Evolutionary conservation across 2,329 filamentous ascomycete genomes (phyloP), one percentile per base, ranked within the genome.

Genomic region (Neophaeococcomyces aloes): DNA sequence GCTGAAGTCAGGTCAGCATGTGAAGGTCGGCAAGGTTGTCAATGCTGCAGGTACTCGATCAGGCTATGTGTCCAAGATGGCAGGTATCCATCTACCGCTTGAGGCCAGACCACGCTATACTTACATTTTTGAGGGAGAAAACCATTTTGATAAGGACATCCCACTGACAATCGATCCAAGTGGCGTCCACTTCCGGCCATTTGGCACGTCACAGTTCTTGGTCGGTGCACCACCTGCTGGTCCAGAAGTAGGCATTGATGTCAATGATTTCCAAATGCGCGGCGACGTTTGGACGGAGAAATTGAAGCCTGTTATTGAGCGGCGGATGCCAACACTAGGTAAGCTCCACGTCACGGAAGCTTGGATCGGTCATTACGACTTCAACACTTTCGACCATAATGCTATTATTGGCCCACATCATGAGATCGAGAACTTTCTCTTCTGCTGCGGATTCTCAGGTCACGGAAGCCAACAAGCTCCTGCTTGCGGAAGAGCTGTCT

Each of bases 291-390:
- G 49, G 48, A 29, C 36, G 1, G 33, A 52, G 5, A 52, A 52
- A 30, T 31, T 52, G 13, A n/a, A 50, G 8, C 50, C 50, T 3
- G 27, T 52, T 5, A 50, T 52, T 18, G 15, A 48, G 19, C 48
- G 35, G 4, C 30, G 47, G 5, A 15, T 53, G 30, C 50, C 48
- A 37, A 34, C 38, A 25, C 49, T 53, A 21, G 21, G 29, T 2
- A 41, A 21, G 3, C 48, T 48, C 2, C 45, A 38, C 1, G 47
- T 53, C 13, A 53, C 44, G 1, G 29, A 49, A 33, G 35, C 44
- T 3, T 53, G 50, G 50, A 42, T 53, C 27, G 50, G 50, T 7
- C 50, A 53, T 38, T 53, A 51, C 31, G 50, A 53, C 31, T 51
- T 52, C 41, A 50, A 52, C 32, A 52, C 46, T 3, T 52, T 52